Conservation (phyloP, 2,329 filamentous ascomycete species). For the Ceratocystis ficicola region DNA sequence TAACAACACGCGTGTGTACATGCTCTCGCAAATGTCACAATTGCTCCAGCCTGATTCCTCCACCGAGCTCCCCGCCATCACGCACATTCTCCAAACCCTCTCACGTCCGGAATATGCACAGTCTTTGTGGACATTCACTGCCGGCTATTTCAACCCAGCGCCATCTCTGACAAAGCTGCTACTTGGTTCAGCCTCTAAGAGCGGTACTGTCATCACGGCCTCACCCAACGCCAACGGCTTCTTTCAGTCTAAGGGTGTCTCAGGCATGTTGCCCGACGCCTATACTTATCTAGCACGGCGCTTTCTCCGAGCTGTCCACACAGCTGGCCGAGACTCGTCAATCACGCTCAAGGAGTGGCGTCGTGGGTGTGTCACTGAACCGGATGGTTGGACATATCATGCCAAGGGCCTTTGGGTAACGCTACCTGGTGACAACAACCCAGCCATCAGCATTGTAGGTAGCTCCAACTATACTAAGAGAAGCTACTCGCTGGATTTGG, state of each 20-base stretch:
- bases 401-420: conserved; percentile 93
- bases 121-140: conserved; percentile 89
- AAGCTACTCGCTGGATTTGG: conserved; percentile 83
- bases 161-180: conserved; percentile 69
- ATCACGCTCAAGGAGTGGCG: conserved; percentile 82
- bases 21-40: conserved; percentile 77
- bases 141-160: conserved; percentile 96
- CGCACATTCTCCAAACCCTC: conserved; percentile 57
- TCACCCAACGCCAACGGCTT: conserved; percentile 93
- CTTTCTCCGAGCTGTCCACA: conserved; percentile 54
- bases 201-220: conserved; percentile 79
- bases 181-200: conserved; percentile 55
- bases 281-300: conserved; percentile 79
- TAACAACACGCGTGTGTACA: conserved; percentile 63
- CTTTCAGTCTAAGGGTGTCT: conserved; percentile 75
- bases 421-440: conserved; percentile 50
- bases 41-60: conserved; percentile 67
- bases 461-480: conserved; percentile 94
- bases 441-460: conserved; percentile 71
- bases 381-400: conserved; percentile 91
- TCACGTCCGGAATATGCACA: conserved; percentile 49
- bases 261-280: conserved; percentile 77
- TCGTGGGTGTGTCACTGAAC: conserved; percentile 64
- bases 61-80: conserved; percentile 77
- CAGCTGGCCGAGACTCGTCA: conserved; percentile 37